Conservation (phyloP, 225 moss, liverwort and hornwort species). For the Lunularia cruciata region DNA sequence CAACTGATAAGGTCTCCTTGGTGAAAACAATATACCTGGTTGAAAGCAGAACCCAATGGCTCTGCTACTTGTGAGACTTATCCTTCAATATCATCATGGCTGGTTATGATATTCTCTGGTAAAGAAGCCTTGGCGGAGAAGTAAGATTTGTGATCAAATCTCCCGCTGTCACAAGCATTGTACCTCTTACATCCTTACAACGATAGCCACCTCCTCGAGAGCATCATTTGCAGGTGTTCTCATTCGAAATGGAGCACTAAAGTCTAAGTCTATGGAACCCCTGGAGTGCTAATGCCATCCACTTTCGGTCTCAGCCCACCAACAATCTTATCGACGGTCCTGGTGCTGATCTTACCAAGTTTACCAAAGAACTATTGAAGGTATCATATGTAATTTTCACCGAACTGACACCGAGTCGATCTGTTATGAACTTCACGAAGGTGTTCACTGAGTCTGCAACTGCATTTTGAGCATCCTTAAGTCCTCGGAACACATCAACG, state of each 20-base stretch:
- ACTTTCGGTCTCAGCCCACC: conserved; percentile 51
- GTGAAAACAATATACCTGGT: too few relatives aligned
- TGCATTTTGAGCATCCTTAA: conserved; percentile 55
- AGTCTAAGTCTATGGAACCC: conserved; percentile 45
- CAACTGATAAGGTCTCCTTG: too few relatives aligned
- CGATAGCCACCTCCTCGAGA: conserved; percentile 63
- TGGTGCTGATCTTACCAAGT: conserved; percentile 50
- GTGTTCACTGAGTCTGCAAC: conserved; percentile 47
- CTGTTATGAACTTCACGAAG: conserved; percentile 46
- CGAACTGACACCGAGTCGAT: conserved; percentile 42
- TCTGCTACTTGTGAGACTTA: conserved; percentile 55
- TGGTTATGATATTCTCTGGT: conserved; percentile 54
- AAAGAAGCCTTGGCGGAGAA: conserved; percentile 49
- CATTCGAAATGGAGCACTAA: conserved; percentile 56
- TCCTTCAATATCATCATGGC: conserved; percentile 58
- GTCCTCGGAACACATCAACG: conserved; percentile 3
- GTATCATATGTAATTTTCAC: conserved; percentile 50
- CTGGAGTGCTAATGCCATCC: conserved; percentile 43
- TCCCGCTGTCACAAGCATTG: conserved; percentile 52
- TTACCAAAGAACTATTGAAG: conserved; percentile 54
- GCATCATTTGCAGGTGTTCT: conserved; percentile 80
- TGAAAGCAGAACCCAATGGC: conserved; percentile 61
- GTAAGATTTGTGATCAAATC: conserved; percentile 53
- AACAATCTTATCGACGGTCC: conserved; percentile 54
- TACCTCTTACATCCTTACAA: conserved; percentile 58